Evolutionary conservation across 2,329 filamentous ascomycete genomes (phyloP).

Genomic region (Xylaria sp.): DNA sequence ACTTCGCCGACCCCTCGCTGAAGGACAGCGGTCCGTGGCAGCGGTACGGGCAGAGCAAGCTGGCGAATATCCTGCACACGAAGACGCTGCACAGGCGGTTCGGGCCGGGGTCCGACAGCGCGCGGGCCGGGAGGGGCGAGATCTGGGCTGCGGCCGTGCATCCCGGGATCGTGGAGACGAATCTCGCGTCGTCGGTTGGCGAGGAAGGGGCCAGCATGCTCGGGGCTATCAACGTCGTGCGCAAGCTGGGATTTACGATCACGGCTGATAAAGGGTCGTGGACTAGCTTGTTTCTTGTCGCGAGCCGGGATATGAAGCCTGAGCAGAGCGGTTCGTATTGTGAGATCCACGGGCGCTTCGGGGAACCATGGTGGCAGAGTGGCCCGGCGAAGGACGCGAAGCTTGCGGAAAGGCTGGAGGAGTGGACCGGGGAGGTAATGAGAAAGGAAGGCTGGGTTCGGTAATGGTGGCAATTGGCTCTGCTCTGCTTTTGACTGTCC

Average conservation of each 20-base stretch:
- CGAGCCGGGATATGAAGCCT: constrained; percentile 52
- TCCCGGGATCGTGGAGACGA: constrained; percentile 54
- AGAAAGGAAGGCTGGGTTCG: constrained; percentile 48
- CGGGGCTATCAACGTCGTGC: constrained; percentile 27
- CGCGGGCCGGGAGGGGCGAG: constrained; percentile 49
- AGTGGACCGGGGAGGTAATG: constrained; percentile 51
- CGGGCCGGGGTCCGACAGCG: constrained; percentile 48
- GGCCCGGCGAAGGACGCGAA: constrained; percentile 49
- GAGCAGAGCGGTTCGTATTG: constrained; percentile 53
- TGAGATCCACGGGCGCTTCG: constrained; percentile 47
- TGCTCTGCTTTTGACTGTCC: not conserved
- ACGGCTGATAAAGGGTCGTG: constrained; percentile 52
- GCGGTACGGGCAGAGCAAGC: constrained; percentile 60
- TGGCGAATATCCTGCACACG: constrained; percentile 58
- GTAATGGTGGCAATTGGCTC: constrained; percentile 31
- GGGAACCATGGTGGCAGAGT: constrained; percentile 51
- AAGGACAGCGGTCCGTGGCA: constrained; percentile 36
- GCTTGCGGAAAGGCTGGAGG: constrained; percentile 51
- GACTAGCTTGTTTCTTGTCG: constrained; percentile 52
- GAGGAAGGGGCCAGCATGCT: constrained; percentile 28
- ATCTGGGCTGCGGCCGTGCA: constrained; percentile 55
- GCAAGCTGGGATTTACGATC: constrained; percentile 42
- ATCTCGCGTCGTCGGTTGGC: constrained; percentile 38
- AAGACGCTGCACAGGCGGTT: constrained; percentile 51
- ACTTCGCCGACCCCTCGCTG: constrained; percentile 42